phyloP scores from a whole-genome alignment of 768 basidiomycete species.

The Suillus brevipes region DNA sequence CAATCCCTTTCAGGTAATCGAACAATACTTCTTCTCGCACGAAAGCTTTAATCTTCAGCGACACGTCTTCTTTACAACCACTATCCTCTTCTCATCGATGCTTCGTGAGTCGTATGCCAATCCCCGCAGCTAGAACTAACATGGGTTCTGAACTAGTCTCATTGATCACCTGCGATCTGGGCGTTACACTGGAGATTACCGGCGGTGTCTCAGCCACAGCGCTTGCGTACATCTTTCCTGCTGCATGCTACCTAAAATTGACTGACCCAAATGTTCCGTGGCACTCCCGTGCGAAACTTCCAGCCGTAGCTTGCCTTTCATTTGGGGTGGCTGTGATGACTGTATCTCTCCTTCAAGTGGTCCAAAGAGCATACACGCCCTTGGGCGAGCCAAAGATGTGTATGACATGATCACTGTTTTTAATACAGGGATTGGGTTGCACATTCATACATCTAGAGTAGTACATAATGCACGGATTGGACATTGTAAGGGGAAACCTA shows the following conservation, averaged over 20 bases:
- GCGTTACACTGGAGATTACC: slow-evolving; percentile 97
- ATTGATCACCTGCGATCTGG: slow-evolving; percentile 91
- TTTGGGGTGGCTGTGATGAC: slow-evolving; percentile 81
- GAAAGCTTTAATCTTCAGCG: slow-evolving; percentile 79
- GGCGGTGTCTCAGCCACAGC: slow-evolving; percentile 95
- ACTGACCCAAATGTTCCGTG: slow-evolving; percentile 55
- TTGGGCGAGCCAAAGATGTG: slow-evolving; percentile 73
- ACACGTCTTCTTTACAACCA: slow-evolving; percentile 89
- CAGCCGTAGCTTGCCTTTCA: slow-evolving; percentile 65
- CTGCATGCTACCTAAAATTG: slow-evolving; percentile 83
- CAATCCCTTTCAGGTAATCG: slow-evolving; percentile 65
- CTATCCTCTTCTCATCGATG: slow-evolving; percentile 80
- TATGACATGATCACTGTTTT: slow-evolving; percentile 34
- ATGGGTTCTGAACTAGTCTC: slow-evolving; percentile 57
- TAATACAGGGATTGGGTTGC: slow-evolving; percentile 6
- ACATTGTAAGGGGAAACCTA: neutral
- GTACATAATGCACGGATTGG: neutral
- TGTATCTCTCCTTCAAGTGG: slow-evolving; percentile 73
- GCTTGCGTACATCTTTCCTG: slow-evolving; percentile 90
- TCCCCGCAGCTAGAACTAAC: neutral
- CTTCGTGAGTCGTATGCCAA: slow-evolving; percentile 51
- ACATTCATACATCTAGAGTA: slow-evolving; percentile 22
- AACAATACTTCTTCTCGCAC: slow-evolving; percentile 93
- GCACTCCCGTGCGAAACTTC: slow-evolving; percentile 71
- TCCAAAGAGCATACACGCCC: slow-evolving; percentile 75